Base-by-base conservation (phyloP, 176 grass and related monocot species). In the Thinopyrum elongatum region DNA sequence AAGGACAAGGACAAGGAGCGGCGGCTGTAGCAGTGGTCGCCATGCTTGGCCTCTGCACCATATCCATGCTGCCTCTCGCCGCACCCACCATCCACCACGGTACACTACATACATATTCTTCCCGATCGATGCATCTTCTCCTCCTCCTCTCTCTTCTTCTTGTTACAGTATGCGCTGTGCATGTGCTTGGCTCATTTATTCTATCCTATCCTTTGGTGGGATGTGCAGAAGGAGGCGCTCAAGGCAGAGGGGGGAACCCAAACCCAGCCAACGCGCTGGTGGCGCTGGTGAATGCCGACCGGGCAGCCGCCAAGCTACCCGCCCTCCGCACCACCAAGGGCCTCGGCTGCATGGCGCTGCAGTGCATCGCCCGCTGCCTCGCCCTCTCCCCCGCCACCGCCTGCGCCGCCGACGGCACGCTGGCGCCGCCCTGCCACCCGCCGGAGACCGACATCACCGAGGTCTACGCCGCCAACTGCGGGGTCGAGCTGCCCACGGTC, bases 391-490 rank as follows among this genome's bases (percentile, higher is more conserved):
- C 15, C 51, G 82, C 6, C 30, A 13, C 4, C n/a, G 9, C 2
- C 31, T 17, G 5, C 30, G 29, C 5, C 64, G 6, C 0, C 3
- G 36, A 42, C n/a, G n/a, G 23, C 38, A 62, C 81, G 87, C 39
- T 44, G n/a, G 7, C 86, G 22, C 15, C 51, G 77, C 92, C 51
- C 72, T 98, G 96, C 76, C 59, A 81, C 29, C 91, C 91, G 61
- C 91, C 91, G 0, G 93, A 95, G 88, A 63, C 79, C 2, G 88
- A 98, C 88, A 88, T 98, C 66, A 98, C 96, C 1, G 93, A 98
- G 86, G 91, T 98, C 17, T 98, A 94, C 87, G 93, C 96, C 59
- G 87, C 93, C 76, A 95, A 98, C 78, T 98, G 96, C 39, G 96
- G 93, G 57, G 93, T 98, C 17, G 96, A 98, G 87, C 82, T 98